These are phyloP conservation scores for Echria macrotheca DNA, from an alignment of 495 filamentous ascomycete species.

Conservation along the genomic window DNA sequence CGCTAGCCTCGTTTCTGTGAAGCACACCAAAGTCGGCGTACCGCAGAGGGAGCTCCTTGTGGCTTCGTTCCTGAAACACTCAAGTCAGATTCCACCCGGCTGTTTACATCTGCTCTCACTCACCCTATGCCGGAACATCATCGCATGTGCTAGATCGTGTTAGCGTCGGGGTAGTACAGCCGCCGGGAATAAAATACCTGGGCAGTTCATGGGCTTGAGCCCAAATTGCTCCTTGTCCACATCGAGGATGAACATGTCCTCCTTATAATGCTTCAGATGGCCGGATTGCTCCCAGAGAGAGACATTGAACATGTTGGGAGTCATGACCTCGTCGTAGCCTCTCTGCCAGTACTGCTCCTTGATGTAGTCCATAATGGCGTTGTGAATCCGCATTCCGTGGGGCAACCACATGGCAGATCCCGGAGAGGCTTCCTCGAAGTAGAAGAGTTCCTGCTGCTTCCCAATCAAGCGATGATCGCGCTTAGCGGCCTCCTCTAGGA, in stretches of 20 bases:
- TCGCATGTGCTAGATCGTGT: constrained; percentile 26
- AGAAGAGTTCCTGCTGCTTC: constrained; percentile 92
- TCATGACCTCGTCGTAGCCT: constrained; percentile 89
- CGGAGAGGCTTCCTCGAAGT: constrained; percentile 88
- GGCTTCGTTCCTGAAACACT: constrained; percentile 54
- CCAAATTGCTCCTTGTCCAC: constrained; percentile 82
- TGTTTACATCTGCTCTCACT: background rate
- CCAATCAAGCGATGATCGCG: constrained; percentile 88
- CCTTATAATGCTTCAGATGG: constrained; percentile 92
- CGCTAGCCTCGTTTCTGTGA: constrained; percentile 91
- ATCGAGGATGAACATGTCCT: constrained; percentile 93
- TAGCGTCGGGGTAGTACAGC: constrained; percentile 29
- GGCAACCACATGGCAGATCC: constrained; percentile 94
- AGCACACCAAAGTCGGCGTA: constrained; percentile 94
- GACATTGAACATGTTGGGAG: constrained; percentile 93
- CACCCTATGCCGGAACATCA: constrained; percentile 32
- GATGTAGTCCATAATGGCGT: constrained; percentile 73
- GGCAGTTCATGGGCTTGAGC: constrained; percentile 98
- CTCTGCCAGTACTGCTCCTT: constrained; percentile 86
- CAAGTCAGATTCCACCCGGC: background rate
- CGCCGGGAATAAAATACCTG: constrained; percentile 62
- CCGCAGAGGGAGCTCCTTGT: constrained; percentile 81
- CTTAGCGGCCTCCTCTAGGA: constrained; percentile 93
- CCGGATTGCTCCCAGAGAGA: constrained; percentile 89
- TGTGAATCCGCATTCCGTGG: constrained; percentile 87